phyloP scores from a whole-genome alignment of 306 rosid genomes.

The Sechiopsis laciniata region DNA sequence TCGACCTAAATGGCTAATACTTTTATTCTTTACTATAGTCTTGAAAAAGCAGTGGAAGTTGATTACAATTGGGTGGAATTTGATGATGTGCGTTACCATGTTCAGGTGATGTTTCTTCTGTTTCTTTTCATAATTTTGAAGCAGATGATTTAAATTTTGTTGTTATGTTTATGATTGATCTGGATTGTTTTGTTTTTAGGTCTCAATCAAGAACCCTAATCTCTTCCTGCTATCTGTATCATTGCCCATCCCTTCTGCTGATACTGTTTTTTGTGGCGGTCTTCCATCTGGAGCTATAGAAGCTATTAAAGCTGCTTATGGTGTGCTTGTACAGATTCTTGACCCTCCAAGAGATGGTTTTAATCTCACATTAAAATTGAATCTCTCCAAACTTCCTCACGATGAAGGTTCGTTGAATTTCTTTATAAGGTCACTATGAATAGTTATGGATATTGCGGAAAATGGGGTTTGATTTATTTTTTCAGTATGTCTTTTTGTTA shows the following conservation, averaged over 20 bases:
- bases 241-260: conserved; percentile 79
- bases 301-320: conserved; percentile 85
- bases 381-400: conserved; percentile 68
- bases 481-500: conserved; percentile 38
- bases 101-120: conserved; percentile 49
- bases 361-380: conserved; percentile 81
- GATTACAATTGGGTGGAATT: conserved; percentile 96
- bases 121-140: background rate
- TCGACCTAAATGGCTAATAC: background rate
- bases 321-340: conserved; percentile 64
- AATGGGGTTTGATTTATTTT: background rate
- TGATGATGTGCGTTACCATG: conserved; percentile 84
- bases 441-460: conserved; percentile 30
- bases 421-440: conserved; percentile 37
- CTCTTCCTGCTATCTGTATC: conserved; percentile 67
- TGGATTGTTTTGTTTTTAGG: conserved; percentile 37
- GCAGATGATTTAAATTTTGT: no score
- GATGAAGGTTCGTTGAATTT: conserved; percentile 74
- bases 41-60: conserved; percentile 75
- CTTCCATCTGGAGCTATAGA: conserved; percentile 92
- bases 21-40: conserved; percentile 36
- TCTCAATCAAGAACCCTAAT: conserved; percentile 69
- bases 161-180: conserved; percentile 14
- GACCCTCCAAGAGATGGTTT: conserved; percentile 98
- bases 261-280: conserved; percentile 62